Percentiles rank a stretch among this genome's conserved stretches.
These are phyloP conservation scores for Lentinula aciculospora DNA, from an alignment of 768 basidiomycete genomes.

Conservation along the genomic window DNA sequence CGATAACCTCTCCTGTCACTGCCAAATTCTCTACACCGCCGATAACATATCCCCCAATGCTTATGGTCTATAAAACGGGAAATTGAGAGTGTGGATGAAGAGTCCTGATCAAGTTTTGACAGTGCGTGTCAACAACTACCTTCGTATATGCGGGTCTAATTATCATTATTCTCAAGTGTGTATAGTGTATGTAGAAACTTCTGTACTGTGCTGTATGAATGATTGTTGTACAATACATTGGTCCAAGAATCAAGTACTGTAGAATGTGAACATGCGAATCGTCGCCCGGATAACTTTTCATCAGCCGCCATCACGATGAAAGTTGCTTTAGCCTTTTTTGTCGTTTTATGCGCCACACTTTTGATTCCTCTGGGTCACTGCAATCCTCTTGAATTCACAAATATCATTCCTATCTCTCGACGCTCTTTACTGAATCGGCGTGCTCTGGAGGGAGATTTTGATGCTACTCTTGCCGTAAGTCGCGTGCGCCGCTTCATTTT, in stretches of 20 bases:
- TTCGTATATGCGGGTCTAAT: neutral
- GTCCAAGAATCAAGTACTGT: too few species aligned
- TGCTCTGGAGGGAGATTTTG: neutral
- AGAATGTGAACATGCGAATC: too few species aligned
- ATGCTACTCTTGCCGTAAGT: neutral
- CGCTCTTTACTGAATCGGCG: neutral
- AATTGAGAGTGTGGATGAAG: too few species aligned
- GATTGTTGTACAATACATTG: conserved; percentile 3
- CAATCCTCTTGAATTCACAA: neutral
- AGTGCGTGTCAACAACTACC: neutral
- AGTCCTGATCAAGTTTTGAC: too few species aligned
- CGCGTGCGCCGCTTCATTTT: neutral
- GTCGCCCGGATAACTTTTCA: too few species aligned
- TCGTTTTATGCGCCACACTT: neutral
- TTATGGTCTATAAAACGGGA: neutral
- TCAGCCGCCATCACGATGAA: neutral
- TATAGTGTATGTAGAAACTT: too few species aligned
- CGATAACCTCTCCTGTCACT: conserved; percentile 8
- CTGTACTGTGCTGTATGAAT: too few species aligned
- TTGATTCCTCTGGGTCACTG: neutral
- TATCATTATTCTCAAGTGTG: neutral
- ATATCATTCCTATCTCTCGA: neutral
- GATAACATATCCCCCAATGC: conserved; percentile 6
- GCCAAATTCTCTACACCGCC: conserved; percentile 1
- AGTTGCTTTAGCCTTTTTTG: neutral